Base-by-base conservation (phyloP, 2,329 filamentous ascomycete genomes). In the Fusarium begoniae region DNA sequence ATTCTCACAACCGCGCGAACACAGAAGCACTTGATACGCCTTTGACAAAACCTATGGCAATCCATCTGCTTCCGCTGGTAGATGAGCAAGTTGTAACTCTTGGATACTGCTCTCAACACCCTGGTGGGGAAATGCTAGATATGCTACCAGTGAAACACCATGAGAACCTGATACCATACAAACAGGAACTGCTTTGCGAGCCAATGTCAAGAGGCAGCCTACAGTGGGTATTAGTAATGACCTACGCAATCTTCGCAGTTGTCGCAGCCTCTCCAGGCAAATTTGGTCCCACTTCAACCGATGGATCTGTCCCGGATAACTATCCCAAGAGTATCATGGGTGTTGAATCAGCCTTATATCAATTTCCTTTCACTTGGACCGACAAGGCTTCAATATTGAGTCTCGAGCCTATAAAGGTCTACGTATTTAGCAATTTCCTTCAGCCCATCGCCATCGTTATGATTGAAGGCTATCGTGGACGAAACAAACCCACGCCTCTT, bases 11-110 rank as follows among this genome's bases (percentile, higher is more conserved):
- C 11, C 44, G 57, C 13, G 44, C 57, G 8, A 28, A 43, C 9
- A 57, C 50, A 12, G 59, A 63, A 28, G 50, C 41, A 37, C 32
- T 57, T 11, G 50, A 57, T n/a, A 32, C 59, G 4, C 59, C 51
- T 8, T 4, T 63, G 15, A 57, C 30, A 18, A 63, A 26, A 22
- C 22, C 57, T 15, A 40, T 57, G 41, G 32, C 41, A 8, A 26
- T 47, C 3, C 4, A 57, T 32, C 13, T 63, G 10, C 40, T 63
- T 14, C 51, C 51, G 9, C 24, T 56, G 15, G 51, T 63, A 3
- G 41, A 57, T 17, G 50, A 57, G 32, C 40, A 63, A 26, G 26
- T 37, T 10, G 59, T 63, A 14, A 63, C 59, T 18, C 32, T 63
- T 5, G 35, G 26, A 18, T 63, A 57, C 22, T 63, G 50, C 18